These are phyloP conservation scores for Coemansia aciculifera DNA, from an alignment of 192 early-diverging fungal genomes.

Conservation along the genomic window DNA sequence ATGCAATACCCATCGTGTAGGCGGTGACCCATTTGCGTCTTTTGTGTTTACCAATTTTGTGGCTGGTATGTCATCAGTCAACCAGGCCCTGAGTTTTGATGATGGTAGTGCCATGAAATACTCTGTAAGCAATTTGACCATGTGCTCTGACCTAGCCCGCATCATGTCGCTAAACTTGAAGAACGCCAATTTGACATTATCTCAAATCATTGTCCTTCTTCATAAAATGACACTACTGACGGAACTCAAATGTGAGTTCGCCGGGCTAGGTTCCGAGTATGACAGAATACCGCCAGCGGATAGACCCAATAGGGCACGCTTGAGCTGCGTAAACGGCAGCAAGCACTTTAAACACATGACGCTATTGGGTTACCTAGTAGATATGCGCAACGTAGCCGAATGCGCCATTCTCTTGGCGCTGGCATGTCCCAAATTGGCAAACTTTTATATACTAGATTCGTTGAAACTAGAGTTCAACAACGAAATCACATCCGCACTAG, in stretches of 20 bases:
- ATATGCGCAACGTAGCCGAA: conserved; percentile 6
- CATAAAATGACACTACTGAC: conserved; percentile 9
- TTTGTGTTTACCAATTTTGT: conserved; percentile 8
- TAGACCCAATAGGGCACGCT: not conserved
- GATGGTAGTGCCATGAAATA: conserved; percentile 2
- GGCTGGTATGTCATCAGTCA: conserved; percentile 1
- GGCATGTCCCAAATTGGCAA: conserved; percentile 9
- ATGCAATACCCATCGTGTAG: not conserved
- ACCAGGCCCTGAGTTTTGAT: conserved; percentile 4
- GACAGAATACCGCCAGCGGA: not conserved
- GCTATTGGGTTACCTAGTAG: not conserved
- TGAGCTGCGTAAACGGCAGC: not conserved
- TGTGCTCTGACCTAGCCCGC: conserved; percentile 6
- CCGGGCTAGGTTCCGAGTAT: not conserved
- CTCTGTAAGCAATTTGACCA: conserved; percentile 1
- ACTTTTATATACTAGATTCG: not conserved
- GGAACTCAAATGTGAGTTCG: conserved; percentile 10
- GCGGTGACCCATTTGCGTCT: not conserved
- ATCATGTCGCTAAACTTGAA: conserved; percentile 8
- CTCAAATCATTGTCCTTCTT: not conserved
- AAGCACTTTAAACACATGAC: conserved; percentile 11
- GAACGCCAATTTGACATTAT: conserved; percentile 2
- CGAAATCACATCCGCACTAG: not conserved
- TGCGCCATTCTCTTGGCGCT: conserved; percentile 5
- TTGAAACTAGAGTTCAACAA: conserved; percentile 10